Evolutionary conservation across 495 filamentous ascomycete genomes (phyloP).

Genomic region (Aspergillus biplanus): DNA sequence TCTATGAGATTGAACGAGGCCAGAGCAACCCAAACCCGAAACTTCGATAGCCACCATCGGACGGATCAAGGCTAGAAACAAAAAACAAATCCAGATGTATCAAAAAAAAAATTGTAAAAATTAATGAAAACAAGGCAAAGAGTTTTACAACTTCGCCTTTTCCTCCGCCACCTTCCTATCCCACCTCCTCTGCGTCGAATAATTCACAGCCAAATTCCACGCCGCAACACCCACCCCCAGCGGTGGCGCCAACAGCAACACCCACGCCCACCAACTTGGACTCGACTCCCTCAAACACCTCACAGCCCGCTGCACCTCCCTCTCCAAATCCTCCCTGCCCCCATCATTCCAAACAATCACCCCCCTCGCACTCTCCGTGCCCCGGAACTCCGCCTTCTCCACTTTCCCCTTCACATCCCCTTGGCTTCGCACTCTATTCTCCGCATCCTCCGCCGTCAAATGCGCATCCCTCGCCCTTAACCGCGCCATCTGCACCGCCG

Average conservation of each 20-base stretch:
- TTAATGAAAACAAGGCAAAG: background rate
- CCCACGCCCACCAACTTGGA: conserved; percentile 80
- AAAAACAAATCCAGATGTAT: background rate
- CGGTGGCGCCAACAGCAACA: conserved; percentile 73
- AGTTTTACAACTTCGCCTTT: conserved; percentile 66
- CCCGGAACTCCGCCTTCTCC: conserved; percentile 64
- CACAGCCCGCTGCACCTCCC: conserved; percentile 66
- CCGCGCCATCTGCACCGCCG: conserved; percentile 76
- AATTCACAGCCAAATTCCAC: conserved; percentile 70
- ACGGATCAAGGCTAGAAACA: background rate
- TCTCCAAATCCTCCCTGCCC: conserved; percentile 64
- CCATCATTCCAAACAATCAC: conserved; percentile 89
- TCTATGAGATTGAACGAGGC: too few species aligned
- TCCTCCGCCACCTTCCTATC: conserved; percentile 63
- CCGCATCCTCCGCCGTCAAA: conserved; percentile 76
- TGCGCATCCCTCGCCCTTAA: conserved; percentile 71
- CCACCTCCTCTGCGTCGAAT: conserved; percentile 70
- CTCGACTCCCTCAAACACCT: conserved; percentile 60
- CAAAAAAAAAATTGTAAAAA: background rate
- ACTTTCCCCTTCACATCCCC: conserved; percentile 83
- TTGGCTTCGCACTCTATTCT: conserved; percentile 81
- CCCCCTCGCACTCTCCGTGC: conserved; percentile 58
- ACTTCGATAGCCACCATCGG: too few species aligned
- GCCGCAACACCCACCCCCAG: conserved; percentile 64
- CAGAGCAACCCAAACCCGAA: too few species aligned